Conservation (phyloP, 1,284 basidiomycete species). For the Sutorius eximius region DNA sequence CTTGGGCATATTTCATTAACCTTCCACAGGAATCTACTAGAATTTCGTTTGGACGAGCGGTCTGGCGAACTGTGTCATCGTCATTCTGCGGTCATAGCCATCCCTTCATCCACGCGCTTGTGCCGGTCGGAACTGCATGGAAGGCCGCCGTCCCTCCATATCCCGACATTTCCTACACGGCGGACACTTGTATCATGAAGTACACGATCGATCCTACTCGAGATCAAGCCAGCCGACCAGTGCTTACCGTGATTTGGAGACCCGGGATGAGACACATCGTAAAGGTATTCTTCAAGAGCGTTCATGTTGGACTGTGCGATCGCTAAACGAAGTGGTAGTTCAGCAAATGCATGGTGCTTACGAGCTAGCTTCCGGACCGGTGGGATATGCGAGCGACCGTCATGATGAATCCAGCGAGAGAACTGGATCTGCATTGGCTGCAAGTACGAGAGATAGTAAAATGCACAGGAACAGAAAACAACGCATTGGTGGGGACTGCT, state of each 20-base stretch:
- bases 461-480: constrained; percentile 26
- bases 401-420: constrained; percentile 29
- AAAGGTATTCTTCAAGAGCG: constrained; percentile 38
- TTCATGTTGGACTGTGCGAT: constrained; percentile 44
- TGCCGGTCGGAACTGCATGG: not conserved
- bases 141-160: not conserved
- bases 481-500: constrained; percentile 17
- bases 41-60: not conserved
- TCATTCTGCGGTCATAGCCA: not conserved
- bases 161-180: accelerated
- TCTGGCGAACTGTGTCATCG: not conserved
- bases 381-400: constrained; percentile 37
- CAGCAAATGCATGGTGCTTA: constrained; percentile 29
- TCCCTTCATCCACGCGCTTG: not conserved
- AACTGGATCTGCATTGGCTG: constrained; percentile 15
- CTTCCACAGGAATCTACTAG: not conserved
- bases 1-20: not conserved
- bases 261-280: constrained; percentile 45
- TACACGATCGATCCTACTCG: not conserved
- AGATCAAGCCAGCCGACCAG: constrained; percentile 38
- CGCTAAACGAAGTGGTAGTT: constrained; percentile 44
- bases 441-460: constrained; percentile 23
- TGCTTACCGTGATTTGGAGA: constrained; percentile 49
- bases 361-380: constrained; percentile 36
- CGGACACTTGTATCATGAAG: not conserved